Evolutionary conservation across 805 yeast genomes (phyloP).

Genomic region (Kazachstania psychrophila): DNA sequence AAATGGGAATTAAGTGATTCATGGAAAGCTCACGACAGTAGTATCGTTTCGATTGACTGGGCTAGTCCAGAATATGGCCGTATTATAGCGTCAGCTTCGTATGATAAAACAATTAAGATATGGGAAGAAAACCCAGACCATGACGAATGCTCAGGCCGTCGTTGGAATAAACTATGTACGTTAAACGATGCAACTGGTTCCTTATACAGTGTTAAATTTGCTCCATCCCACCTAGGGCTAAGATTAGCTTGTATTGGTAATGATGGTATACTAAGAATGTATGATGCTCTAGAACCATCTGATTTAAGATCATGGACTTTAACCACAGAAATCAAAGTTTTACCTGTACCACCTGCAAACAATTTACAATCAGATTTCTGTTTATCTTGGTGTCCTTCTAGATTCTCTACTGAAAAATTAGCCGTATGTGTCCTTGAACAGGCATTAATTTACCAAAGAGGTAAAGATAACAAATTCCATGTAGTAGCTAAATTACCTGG

Average conservation of each 20-base stretch:
- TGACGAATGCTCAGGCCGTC: constrained; percentile 62
- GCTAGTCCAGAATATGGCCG: constrained; percentile 93
- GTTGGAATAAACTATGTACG: constrained; percentile 73
- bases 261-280: constrained; percentile 77
- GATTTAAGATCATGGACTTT: constrained; percentile 76
- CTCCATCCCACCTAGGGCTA: constrained; percentile 75
- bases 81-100: constrained; percentile 77
- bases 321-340: constrained; percentile 58
- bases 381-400: constrained; percentile 83
- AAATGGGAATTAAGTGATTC: constrained; percentile 80
- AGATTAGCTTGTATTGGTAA: constrained; percentile 80
- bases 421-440: constrained; percentile 82
- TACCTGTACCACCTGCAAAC: constrained; percentile 64
- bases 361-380: constrained; percentile 80
- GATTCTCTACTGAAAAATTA: constrained; percentile 70
- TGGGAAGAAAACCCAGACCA: constrained; percentile 89
- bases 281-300: constrained; percentile 85
- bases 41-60: constrained; percentile 77
- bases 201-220: constrained; percentile 79
- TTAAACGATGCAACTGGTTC: constrained; percentile 85
- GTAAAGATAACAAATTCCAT: constrained; percentile 42
- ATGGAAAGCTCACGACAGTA: constrained; percentile 93
- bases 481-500: constrained; percentile 65
- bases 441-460: constrained; percentile 63
- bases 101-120: constrained; percentile 77